These are phyloP conservation scores for Paecilomyces formosus DNA, from an alignment of 2,329 filamentous ascomycete species.

Conservation along the genomic window DNA sequence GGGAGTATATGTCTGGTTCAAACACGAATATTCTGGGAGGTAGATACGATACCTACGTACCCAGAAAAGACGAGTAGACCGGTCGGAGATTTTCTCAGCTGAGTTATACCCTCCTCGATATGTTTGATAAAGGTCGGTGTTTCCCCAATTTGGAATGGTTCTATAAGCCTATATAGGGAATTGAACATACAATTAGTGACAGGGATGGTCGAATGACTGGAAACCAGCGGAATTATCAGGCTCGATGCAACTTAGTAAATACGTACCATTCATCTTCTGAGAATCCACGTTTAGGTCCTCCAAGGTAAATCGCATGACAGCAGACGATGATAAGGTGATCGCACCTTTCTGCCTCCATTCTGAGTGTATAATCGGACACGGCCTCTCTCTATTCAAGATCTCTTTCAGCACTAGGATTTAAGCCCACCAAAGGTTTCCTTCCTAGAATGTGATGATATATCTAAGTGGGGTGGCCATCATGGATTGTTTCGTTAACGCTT, in stretches of 20 bases:
- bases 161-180: slow-evolving; percentile 51
- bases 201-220: background rate
- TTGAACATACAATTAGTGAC: background rate
- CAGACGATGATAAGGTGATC: slow-evolving; percentile 68
- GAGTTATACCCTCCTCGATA: slow-evolving; percentile 56
- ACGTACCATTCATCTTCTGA: slow-evolving; percentile 54
- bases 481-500: no score
- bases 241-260: background rate
- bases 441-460: no score
- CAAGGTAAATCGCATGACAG: slow-evolving; percentile 73
- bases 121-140: slow-evolving; percentile 74
- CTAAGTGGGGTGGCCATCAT: no score
- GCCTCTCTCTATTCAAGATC: background rate
- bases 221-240: background rate
- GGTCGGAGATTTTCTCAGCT: slow-evolving; percentile 29
- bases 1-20: background rate
- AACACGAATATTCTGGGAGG: background rate
- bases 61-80: slow-evolving; percentile 57
- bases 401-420: no score
- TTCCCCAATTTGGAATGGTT: slow-evolving; percentile 69
- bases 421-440: no score
- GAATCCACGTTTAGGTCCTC: slow-evolving; percentile 46
- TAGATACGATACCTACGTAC: slow-evolving; percentile 13
- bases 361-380: background rate
- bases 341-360: slow-evolving; percentile 1